Evolutionary conservation across 1,139 yeast species (phyloP).

Genomic region (Nakaseomyces kungkrabaensis): DNA sequence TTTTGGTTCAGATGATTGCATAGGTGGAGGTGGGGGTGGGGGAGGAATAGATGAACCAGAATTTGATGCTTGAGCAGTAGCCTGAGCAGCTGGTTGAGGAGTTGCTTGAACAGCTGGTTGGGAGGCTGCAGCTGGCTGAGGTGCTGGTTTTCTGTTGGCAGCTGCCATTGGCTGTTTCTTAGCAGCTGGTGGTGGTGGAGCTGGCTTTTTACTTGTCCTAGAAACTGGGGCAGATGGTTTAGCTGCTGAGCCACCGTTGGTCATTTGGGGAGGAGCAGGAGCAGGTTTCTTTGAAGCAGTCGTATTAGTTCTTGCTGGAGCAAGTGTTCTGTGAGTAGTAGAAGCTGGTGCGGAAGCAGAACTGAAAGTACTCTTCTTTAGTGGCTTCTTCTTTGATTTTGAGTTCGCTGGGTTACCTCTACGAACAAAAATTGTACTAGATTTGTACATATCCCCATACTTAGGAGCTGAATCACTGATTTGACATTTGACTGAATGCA

Average conservation of each 20-base stretch:
- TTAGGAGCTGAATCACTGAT: slow-evolving; percentile 51
- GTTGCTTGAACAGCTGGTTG: slow-evolving; percentile 10
- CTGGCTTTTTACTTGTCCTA: slow-evolving; percentile 25
- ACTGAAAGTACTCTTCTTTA: slow-evolving; percentile 2
- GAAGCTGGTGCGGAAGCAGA: background rate
- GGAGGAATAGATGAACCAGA: slow-evolving; percentile 46
- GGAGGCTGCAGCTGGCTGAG: slow-evolving; percentile 6
- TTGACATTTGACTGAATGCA: slow-evolving; percentile 63
- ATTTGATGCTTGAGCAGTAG: slow-evolving; percentile 12
- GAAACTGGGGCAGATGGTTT: slow-evolving; percentile 3
- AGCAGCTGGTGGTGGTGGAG: slow-evolving; percentile 29
- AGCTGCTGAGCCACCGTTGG: background rate
- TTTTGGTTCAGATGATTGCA: slow-evolving; percentile 62
- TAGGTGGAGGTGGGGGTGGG: slow-evolving; percentile 52
- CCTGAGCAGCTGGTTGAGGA: slow-evolving; percentile 14
- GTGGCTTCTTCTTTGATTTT: slow-evolving; percentile 63
- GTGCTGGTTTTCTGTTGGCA: background rate
- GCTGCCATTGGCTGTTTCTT: slow-evolving; percentile 26
- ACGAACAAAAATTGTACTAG: slow-evolving; percentile 79
- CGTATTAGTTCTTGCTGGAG: background rate
- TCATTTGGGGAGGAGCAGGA: background rate
- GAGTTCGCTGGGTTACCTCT: slow-evolving; percentile 72
- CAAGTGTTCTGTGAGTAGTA: background rate
- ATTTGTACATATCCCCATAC: slow-evolving; percentile 70
- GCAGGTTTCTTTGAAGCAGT: slow-evolving; percentile 3